Evolutionary conservation across 495 filamentous ascomycete genomes (phyloP), one percentile per base, ranked within the genome.

Genomic region (Aspergillus panamensis): DNA sequence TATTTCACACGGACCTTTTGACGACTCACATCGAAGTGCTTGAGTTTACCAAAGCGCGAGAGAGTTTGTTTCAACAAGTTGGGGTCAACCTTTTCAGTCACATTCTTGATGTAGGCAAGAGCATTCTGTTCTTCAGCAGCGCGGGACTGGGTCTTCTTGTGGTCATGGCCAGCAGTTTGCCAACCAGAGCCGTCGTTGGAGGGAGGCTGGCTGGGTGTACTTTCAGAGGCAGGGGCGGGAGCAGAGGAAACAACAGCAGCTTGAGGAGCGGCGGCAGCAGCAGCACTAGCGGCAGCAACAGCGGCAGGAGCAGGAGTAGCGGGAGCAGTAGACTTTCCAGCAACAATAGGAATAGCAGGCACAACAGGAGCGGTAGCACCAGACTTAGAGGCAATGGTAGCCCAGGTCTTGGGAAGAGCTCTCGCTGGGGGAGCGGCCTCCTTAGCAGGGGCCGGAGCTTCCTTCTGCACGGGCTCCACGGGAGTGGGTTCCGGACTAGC

Each of bases 91-190:
- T 89, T 89, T 2, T 94, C 90, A 37, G 87, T 90, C 31, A 97
- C 92, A 62, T 92, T 95, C 80, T 94, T 96, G 67, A 97, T 87
- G 68, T 96, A 97, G 14, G 84, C 95, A 58, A 88, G 77, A 42
- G 87, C 84, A 49, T 81, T 82, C 52, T 86, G 82, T 56, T 90
- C 86, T 62, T 90, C 86, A 30, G 70, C 61, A 39, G 80, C 71
- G 55, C 90, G 83, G 54, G 84, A 82, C 73, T 92, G 89, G 48
- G 85, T 84, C 77, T 93, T 93, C 66, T 86, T 87, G 76, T 92
- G 87, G 51, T 86, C 84, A 48, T 73, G 69, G 39, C 86, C 88
- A 37, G 90, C 90, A 53, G 89, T 91, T 67, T 93, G 91, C 89
- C 92, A 96, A 48, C 83, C 86, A 56, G 76, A 64, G 54, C 68